Evolutionary conservation across 1,139 yeast species (phyloP).

Genomic region (Pichia sp.): DNA sequence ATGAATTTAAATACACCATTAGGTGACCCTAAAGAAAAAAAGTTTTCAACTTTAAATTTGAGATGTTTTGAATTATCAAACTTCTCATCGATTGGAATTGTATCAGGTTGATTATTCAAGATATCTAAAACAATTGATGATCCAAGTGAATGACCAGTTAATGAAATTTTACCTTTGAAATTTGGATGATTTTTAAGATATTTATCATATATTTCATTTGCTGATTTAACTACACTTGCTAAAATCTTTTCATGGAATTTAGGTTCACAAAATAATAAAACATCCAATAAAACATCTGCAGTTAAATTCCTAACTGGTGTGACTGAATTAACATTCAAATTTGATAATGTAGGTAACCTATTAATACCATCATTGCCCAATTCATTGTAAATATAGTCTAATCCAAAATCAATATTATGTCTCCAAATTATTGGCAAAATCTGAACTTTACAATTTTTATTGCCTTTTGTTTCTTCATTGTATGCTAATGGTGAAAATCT

Average conservation of each 20-base stretch:
- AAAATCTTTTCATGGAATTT: slow-evolving; percentile 57
- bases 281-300: slow-evolving; percentile 83
- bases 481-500: slow-evolving; percentile 34
- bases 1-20: slow-evolving; percentile 78
- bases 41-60: slow-evolving; percentile 64
- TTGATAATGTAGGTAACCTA: slow-evolving; percentile 57
- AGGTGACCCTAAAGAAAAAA: slow-evolving; percentile 85
- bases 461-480: slow-evolving; percentile 17
- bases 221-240: slow-evolving; percentile 58
- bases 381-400: slow-evolving; percentile 31
- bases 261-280: slow-evolving; percentile 79
- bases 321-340: slow-evolving; percentile 77
- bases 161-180: slow-evolving; percentile 71
- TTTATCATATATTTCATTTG: slow-evolving; percentile 59
- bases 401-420: slow-evolving; percentile 58
- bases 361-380: slow-evolving; percentile 30
- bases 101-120: slow-evolving; percentile 49
- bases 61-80: slow-evolving; percentile 34
- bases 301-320: slow-evolving; percentile 68
- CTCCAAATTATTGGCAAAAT: slow-evolving; percentile 78
- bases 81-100: slow-evolving; percentile 22
- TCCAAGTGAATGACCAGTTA: slow-evolving; percentile 90
- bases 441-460: slow-evolving; percentile 56
- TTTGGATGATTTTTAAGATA: slow-evolving; percentile 63
- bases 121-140: slow-evolving; percentile 81